Conservation (phyloP, 192 early-diverging fungal species). For the Linnemannia elongata region DNA sequence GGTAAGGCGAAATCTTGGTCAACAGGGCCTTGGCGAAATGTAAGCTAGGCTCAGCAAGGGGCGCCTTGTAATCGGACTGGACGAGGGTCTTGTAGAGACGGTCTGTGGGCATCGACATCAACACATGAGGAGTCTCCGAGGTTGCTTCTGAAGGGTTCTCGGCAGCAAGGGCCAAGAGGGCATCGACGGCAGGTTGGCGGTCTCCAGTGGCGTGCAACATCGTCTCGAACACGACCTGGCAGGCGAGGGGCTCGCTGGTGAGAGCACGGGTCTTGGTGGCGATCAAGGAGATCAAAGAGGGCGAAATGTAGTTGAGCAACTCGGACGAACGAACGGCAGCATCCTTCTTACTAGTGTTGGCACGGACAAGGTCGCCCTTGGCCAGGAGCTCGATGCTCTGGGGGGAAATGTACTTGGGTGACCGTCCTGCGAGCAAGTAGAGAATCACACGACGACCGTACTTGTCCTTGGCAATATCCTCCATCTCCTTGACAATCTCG, state of each 20-base stretch:
- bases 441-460: constrained; percentile 85
- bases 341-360: constrained; percentile 91
- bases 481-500: constrained; percentile 65
- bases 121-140: constrained; percentile 44
- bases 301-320: constrained; percentile 74
- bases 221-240: constrained; percentile 79
- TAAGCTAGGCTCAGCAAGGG: constrained; percentile 45
- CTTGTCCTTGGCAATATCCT: constrained; percentile 77
- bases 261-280: constrained; percentile 66
- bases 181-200: constrained; percentile 56
- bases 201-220: constrained; percentile 73
- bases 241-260: constrained; percentile 74
- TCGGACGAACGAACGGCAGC: constrained; percentile 73
- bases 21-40: constrained; percentile 53
- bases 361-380: constrained; percentile 76
- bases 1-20: constrained; percentile 42
- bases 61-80: constrained; percentile 52
- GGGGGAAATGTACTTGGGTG: constrained; percentile 77
- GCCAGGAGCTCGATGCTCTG: constrained; percentile 79
- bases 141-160: constrained; percentile 55
- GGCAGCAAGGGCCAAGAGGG: constrained; percentile 55
- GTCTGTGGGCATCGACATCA: constrained; percentile 63
- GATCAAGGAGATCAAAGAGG: constrained; percentile 71
- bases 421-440: constrained; percentile 85
- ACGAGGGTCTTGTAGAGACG: constrained; percentile 67